Conservation (phyloP, 2,329 filamentous ascomycete species). For the Diaporthe citrichinensis region DNA sequence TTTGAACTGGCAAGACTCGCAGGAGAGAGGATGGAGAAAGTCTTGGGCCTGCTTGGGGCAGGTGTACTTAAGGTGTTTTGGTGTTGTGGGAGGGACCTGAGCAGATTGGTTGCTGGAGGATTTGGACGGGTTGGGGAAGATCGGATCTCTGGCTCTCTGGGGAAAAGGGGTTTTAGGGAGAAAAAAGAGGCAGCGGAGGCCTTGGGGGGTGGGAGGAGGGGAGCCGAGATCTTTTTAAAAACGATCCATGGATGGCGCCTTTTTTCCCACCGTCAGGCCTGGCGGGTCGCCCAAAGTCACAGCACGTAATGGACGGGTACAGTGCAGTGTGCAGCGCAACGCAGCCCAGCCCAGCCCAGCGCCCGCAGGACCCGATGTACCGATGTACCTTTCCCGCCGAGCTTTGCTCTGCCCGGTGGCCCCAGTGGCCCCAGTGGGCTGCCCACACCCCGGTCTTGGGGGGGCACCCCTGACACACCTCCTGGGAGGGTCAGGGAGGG, state of each 20-base stretch:
- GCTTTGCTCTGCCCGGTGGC: slow-evolving; percentile 27
- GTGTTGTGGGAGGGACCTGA: not conserved
- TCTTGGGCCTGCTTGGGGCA: slow-evolving; percentile 8
- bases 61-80: slow-evolving; percentile 21
- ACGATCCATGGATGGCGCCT: slow-evolving; percentile 36
- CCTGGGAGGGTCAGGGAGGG: slow-evolving; percentile 40
- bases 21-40: not conserved
- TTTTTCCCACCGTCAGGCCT: slow-evolving; percentile 37
- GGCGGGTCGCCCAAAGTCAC: slow-evolving; percentile 35
- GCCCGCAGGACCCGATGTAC: slow-evolving; percentile 28
- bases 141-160: slow-evolving; percentile 40
- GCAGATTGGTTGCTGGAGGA: slow-evolving; percentile 19
- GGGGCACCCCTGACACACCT: slow-evolving; percentile 39
- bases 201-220: slow-evolving; percentile 50
- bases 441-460: slow-evolving; percentile 34
- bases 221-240: slow-evolving; percentile 48
- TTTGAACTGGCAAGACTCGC: not conserved
- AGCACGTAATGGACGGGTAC: slow-evolving; percentile 42
- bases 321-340: slow-evolving; percentile 24
- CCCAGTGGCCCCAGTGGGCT: slow-evolving; percentile 28
- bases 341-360: slow-evolving; percentile 5
- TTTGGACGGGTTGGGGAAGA: slow-evolving; percentile 40
- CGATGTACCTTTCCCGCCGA: slow-evolving; percentile 21
- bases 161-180: slow-evolving; percentile 47
- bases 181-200: slow-evolving; percentile 46